Conservation (phyloP, 2,329 filamentous ascomycete genomes). For the Penicillium rolfsii region DNA sequence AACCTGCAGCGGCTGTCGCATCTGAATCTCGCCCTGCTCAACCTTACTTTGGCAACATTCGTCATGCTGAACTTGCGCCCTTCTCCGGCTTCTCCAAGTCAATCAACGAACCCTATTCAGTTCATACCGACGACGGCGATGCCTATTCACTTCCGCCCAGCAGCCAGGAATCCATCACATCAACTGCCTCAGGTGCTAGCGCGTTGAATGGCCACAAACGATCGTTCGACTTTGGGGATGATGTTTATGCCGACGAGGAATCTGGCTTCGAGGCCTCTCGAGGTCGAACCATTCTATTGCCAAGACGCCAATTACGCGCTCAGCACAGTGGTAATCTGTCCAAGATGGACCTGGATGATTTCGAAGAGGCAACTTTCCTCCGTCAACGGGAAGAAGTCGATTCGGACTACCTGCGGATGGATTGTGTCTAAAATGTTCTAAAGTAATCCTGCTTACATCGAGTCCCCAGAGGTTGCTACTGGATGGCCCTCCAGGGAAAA, state of each 20-base stretch:
- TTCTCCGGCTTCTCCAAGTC: constrained; percentile 81
- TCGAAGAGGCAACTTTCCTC: constrained; percentile 52
- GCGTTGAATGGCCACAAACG: constrained; percentile 48
- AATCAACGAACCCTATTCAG: constrained; percentile 18
- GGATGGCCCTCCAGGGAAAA: neutral
- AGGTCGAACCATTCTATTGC: constrained; percentile 39
- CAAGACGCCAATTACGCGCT: constrained; percentile 34
- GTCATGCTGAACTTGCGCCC: constrained; percentile 67
- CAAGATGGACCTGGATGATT: constrained; percentile 45
- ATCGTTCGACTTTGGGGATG: constrained; percentile 42
- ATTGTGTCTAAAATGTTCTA: constrained; percentile 33
- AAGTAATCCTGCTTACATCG: neutral
- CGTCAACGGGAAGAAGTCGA: constrained; percentile 46
- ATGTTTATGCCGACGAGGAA: constrained; percentile 40
- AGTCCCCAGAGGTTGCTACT: neutral
- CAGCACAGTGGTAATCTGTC: constrained; percentile 10
- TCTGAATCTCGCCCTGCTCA: constrained; percentile 7
- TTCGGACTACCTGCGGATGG: constrained; percentile 39
- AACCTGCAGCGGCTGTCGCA: constrained; percentile 10
- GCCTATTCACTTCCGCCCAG: constrained; percentile 45
- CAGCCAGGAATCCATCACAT: constrained; percentile 43
- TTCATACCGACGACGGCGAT: constrained; percentile 43
- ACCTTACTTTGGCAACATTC: constrained; percentile 15
- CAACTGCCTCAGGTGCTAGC: constrained; percentile 23
- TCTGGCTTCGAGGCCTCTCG: constrained; percentile 28